These are phyloP conservation scores for Diaporthe eres DNA, from an alignment of 2,329 filamentous ascomycete genomes.

Conservation along the genomic window DNA sequence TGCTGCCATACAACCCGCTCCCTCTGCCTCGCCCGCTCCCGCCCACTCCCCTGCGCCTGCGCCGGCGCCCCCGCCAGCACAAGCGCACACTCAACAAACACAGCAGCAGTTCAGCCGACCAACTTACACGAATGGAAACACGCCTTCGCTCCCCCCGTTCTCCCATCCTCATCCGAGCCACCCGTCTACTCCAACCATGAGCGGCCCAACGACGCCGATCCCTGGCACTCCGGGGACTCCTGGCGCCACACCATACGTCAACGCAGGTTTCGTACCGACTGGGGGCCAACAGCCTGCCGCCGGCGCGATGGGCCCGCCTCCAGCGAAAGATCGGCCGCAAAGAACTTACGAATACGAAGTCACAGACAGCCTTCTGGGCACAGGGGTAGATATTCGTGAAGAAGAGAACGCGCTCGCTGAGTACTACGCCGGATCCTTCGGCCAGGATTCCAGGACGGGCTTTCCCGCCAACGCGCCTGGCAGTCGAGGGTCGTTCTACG, in stretches of 20 bases:
- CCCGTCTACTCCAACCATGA: constrained; percentile 29
- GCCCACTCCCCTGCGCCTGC: neutral
- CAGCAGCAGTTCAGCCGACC: constrained; percentile 39
- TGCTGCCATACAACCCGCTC: constrained; percentile 46
- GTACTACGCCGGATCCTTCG: constrained; percentile 66
- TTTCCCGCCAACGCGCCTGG: constrained; percentile 70
- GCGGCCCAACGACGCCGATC: constrained; percentile 29
- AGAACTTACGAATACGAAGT: constrained; percentile 80
- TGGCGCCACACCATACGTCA: constrained; percentile 35
- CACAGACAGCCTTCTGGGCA: constrained; percentile 86
- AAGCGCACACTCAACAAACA: constrained; percentile 45
- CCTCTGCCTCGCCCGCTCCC: constrained; percentile 44
- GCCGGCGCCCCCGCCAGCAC: neutral
- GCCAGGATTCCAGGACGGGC: constrained; percentile 64
- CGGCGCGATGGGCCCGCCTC: constrained; percentile 70
- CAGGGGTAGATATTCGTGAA: constrained; percentile 87
- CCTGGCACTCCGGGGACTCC: constrained; percentile 36
- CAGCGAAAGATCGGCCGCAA: constrained; percentile 72
- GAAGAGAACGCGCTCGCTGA: constrained; percentile 87
- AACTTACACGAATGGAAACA: constrained; percentile 46
- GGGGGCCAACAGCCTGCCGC: constrained; percentile 49
- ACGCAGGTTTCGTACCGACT: constrained; percentile 41
- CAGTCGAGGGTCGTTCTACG: constrained; percentile 72
- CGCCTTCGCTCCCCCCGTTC: constrained; percentile 44
- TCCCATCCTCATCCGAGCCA: constrained; percentile 34